Evolutionary conservation across 805 yeast species (phyloP).

Genomic region (Barnettozyma pratensis): DNA sequence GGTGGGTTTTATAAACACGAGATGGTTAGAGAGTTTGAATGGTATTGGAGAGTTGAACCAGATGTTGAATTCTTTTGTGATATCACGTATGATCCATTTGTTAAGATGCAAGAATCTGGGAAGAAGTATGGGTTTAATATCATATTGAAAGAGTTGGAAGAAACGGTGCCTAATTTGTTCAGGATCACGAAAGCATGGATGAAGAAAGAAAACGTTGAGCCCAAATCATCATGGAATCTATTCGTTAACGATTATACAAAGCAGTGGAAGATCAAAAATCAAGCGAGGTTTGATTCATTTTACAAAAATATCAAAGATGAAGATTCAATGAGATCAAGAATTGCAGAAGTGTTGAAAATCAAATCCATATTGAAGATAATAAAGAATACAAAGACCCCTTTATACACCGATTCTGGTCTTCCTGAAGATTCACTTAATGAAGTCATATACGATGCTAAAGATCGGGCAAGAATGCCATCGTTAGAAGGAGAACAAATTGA

Average conservation of each 20-base stretch:
- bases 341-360: constrained; percentile 27
- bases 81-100: constrained; percentile 85
- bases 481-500: constrained; percentile 53
- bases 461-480: constrained; percentile 26
- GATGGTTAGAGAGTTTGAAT: constrained; percentile 61
- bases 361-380: constrained; percentile 25
- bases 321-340: constrained; percentile 21
- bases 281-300: constrained; percentile 25
- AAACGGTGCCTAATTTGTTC: constrained; percentile 80
- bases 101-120: constrained; percentile 62
- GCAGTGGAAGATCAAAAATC: constrained; percentile 30
- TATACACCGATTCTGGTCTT: constrained; percentile 16
- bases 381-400: not conserved
- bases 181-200: constrained; percentile 65
- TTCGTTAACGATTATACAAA: constrained; percentile 41
- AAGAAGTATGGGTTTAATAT: constrained; percentile 87
- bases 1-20: constrained; percentile 82
- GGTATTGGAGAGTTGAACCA: constrained; percentile 98
- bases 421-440: constrained; percentile 30
- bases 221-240: constrained; percentile 67
- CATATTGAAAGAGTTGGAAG: constrained; percentile 67
- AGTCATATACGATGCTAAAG: constrained; percentile 34
- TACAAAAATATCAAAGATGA: constrained; percentile 25
- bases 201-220: constrained; percentile 38
- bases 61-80: constrained; percentile 88